A percentile compares a stretch with the other conserved stretches of the same genome.
phyloP scores from a whole-genome alignment of 2,329 filamentous ascomycete species.

The Hypoxylon sp. region DNA sequence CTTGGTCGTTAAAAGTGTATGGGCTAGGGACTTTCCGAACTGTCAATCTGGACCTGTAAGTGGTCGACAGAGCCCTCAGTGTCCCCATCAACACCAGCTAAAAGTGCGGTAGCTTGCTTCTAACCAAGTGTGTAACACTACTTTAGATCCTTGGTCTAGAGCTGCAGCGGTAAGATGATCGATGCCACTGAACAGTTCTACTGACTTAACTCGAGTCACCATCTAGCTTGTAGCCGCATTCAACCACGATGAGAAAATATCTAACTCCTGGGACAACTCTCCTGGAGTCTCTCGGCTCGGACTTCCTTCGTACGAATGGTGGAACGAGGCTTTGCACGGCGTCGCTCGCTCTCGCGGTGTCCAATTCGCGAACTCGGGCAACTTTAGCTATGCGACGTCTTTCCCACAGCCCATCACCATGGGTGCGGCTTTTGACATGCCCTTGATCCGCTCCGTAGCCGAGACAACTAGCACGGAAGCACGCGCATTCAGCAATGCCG shows the following conservation, averaged over 20 bases:
- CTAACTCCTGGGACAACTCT: conserved; percentile 57
- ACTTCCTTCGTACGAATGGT: conserved; percentile 70
- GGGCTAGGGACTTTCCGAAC: conserved; percentile 51
- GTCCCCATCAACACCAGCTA: neutral
- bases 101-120: conserved; percentile 47
- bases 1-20: conserved; percentile 33
- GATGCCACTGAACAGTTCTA: neutral
- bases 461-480: conserved; percentile 71
- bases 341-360: conserved; percentile 67
- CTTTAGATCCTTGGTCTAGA: conserved; percentile 50
- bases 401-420: conserved; percentile 76
- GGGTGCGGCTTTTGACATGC: conserved; percentile 75
- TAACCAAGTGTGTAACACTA: conserved; percentile 51
- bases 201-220: conserved; percentile 45
- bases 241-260: conserved; percentile 68
- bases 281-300: conserved; percentile 67
- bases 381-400: conserved; percentile 73
- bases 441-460: conserved; percentile 70
- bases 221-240: conserved; percentile 66
- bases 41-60: conserved; percentile 50
- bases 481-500: conserved; percentile 74
- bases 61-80: neutral
- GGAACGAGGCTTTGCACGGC: conserved; percentile 72
- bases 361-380: conserved; percentile 64
- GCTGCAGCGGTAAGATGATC: conserved; percentile 48